Base-by-base conservation (phyloP, 305 asterid genomes). In the Withania somnifera region DNA sequence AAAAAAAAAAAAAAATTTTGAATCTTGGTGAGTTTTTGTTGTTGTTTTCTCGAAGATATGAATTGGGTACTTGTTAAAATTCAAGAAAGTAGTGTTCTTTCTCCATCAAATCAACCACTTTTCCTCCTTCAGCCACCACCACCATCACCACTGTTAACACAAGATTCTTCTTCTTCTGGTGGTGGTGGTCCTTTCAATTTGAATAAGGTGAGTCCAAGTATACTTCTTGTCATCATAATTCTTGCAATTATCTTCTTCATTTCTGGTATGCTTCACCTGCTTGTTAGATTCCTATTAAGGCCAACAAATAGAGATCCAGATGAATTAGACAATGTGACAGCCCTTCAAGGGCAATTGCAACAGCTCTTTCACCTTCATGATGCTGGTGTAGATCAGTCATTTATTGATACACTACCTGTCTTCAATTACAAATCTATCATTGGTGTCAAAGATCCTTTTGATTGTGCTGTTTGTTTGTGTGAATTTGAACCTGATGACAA, bases 381-480 rank as follows among this genome's bases (percentile, higher is more conserved):
- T 86, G 87, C 95, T 24, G 98, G 99, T 14, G 98, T 95, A 10
- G 99, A 95, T 81, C 99, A 95, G 81, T 95, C 98, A 8, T 95
- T 90, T 69, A 95, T 95, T 10, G 99, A 95, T 19, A 89, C 95
- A 0, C 93, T 95, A 5, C 99, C 97, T 32, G 85, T 95, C 0
- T 95, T 95, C 86, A 89, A 82, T 51, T 95, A 95, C 87, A 92
- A 92, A 30, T 90, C 98, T 28, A 92, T 95, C 36, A 90, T 95
- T 17, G 99, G 99, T 20, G 90, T 90, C 10, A 90, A 93, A 78
- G 91, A 93, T 76, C 91, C 97, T 92, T 93, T 95, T 80, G 98
- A 95, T 79, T 95, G 98, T 80, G 98, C 98, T 81, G 98, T 95
- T 11, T 95, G 98, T 64, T 77, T 95, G 71, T 93, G 96, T 88